Conservation (phyloP, 139 green algal species). For the Coccomyxa sp. region DNA sequence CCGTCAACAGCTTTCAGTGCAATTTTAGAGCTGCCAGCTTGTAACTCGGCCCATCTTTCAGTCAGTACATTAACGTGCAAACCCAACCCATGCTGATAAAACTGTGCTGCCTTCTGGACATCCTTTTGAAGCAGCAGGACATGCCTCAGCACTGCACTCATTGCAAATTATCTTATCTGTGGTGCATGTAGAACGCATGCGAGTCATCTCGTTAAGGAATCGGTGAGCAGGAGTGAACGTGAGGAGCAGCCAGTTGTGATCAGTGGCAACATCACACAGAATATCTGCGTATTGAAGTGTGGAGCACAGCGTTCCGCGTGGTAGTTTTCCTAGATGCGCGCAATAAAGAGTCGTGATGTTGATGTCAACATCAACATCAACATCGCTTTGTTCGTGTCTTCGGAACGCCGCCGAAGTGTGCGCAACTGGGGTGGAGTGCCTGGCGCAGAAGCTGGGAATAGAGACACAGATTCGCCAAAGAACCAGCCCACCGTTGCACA, state of each 20-base stretch:
- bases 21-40: conserved; percentile 33
- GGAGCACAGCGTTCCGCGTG: neutral
- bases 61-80: conserved; percentile 54
- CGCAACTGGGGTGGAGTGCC: too few species aligned
- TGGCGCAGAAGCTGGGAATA: too few species aligned
- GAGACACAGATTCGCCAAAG: too few species aligned
- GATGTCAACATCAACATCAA: too few species aligned
- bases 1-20: conserved; percentile 50
- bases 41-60: conserved; percentile 70
- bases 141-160: conserved; percentile 23
- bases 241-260: neutral
- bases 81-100: conserved; percentile 69
- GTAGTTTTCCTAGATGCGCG: neutral
- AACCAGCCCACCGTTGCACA: too few species aligned
- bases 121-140: conserved; percentile 71
- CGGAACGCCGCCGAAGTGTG: too few species aligned
- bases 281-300: neutral
- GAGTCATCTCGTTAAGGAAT: neutral
- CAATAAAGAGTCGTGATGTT: too few species aligned
- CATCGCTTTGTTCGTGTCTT: too few species aligned
- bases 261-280: neutral
- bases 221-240: neutral
- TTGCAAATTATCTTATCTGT: neutral
- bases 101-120: conserved; percentile 54
- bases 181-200: neutral